Percentiles rank a stretch among this genome's conserved stretches.
These are phyloP conservation scores for Tetrahymena thermophila DNA, from an alignment of 73 alveolate genomes.

Conservation along the genomic window DNA sequence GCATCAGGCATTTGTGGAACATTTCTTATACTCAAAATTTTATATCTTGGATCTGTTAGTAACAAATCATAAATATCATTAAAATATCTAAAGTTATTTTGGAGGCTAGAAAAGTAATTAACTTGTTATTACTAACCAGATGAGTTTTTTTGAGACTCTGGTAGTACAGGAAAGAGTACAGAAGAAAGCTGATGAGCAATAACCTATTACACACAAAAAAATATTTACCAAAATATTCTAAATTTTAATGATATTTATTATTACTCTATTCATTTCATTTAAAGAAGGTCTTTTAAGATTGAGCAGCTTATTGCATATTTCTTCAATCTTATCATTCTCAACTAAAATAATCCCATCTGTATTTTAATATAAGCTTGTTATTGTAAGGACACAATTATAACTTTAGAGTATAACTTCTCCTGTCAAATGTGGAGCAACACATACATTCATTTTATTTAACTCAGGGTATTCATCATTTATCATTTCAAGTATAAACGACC, in stretches of 20 bases:
- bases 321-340: constrained; percentile 29
- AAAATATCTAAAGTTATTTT: background rate
- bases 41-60: background rate
- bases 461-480: constrained; percentile 28
- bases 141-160: background rate
- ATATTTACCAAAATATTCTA: too few relatives aligned
- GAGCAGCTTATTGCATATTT: constrained; percentile 15
- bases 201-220: constrained; percentile 7
- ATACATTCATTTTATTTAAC: constrained; percentile 5
- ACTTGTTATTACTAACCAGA: background rate
- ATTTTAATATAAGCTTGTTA: constrained; percentile 13
- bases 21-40: constrained; percentile 1
- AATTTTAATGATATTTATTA: background rate
- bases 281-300: constrained; percentile 27
- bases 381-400: constrained; percentile 4
- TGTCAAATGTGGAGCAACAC: constrained; percentile 40
- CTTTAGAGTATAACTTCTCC: constrained; percentile 34
- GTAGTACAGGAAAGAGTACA: background rate
- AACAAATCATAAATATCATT: background rate
- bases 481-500: constrained; percentile 23
- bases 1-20: constrained; percentile 17
- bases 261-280: constrained; percentile 25
- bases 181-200: constrained; percentile 9
- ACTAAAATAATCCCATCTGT: constrained; percentile 30
- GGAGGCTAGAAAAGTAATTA: background rate